Evolutionary conservation across 257 asterid genomes (phyloP).

Genomic region (Gentiana dahurica): DNA sequence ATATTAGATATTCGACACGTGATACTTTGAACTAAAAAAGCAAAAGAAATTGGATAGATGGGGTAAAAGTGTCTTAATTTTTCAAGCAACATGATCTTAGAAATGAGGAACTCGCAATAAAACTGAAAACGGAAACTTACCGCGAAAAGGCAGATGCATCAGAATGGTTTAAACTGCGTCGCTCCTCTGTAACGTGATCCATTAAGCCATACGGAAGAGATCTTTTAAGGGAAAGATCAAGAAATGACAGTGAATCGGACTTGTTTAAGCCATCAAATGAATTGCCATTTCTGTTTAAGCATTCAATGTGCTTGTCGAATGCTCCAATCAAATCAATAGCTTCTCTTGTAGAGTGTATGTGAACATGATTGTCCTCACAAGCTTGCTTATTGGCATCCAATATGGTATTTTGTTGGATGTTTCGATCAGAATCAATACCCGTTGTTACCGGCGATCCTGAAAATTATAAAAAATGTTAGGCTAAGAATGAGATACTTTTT

Average conservation of each 20-base stretch:
- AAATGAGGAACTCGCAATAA: too few relatives aligned
- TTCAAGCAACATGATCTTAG: too few relatives aligned
- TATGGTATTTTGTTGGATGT: conserved; percentile 20
- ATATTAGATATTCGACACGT: neutral
- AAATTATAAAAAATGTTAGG: neutral
- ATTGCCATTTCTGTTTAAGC: conserved; percentile 21
- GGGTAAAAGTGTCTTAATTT: neutral
- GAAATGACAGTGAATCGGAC: conserved; percentile 34
- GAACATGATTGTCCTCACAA: conserved; percentile 20
- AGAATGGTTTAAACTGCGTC: conserved; percentile 56
- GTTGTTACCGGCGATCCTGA: conserved; percentile 23
- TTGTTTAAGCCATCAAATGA: conserved; percentile 30
- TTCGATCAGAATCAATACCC: conserved; percentile 13
- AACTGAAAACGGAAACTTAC: conserved; percentile 32
- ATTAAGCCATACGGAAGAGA: conserved; percentile 33
- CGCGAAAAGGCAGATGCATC: conserved; percentile 85
- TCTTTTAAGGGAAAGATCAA: conserved; percentile 80
- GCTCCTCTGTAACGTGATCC: conserved; percentile 42
- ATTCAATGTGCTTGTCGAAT: conserved; percentile 45
- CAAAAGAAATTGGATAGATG: neutral
- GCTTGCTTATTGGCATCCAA: conserved; percentile 19
- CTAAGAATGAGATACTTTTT: conserved; percentile 1
- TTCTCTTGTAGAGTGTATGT: conserved; percentile 27
- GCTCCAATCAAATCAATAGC: conserved; percentile 88
- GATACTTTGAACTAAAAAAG: too few relatives aligned